A percentile compares a stretch with the other conserved stretches of the same genome.
Conservation (phyloP, 768 basidiomycete genomes). For the Kwoniella dejecticola region DNA sequence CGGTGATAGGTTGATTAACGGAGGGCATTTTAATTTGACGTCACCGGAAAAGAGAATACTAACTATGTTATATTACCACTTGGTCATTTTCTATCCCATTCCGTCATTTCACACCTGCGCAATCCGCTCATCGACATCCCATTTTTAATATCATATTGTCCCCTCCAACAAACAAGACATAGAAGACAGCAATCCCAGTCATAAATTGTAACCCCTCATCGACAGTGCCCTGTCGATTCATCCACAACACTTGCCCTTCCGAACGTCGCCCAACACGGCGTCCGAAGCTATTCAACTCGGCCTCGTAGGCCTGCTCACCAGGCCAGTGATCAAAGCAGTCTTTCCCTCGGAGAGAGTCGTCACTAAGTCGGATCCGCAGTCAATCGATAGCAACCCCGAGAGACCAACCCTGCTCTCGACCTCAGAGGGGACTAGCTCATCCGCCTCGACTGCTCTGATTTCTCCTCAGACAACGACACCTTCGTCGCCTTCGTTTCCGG, state of each 20-base stretch:
- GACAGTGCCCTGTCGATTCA: not conserved
- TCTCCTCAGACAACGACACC: slow-evolving; percentile 35
- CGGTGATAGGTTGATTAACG: too few species aligned
- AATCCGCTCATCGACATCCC: not conserved
- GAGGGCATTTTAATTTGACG: too few species aligned
- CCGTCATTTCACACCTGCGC: not conserved
- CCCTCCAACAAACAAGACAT: too few species aligned
- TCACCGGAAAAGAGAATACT: too few species aligned
- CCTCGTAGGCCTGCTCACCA: slow-evolving; percentile 50
- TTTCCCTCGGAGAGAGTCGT: slow-evolving; percentile 36
- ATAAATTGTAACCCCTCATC: not conserved
- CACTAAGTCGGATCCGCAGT: slow-evolving; percentile 3
- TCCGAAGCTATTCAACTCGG: slow-evolving; percentile 51
- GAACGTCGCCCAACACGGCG: slow-evolving; percentile 41
- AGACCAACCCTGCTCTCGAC: not conserved
- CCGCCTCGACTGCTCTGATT: slow-evolving; percentile 17
- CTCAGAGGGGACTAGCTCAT: not conserved
- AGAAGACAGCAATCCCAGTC: too few species aligned
- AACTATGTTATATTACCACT: too few species aligned
- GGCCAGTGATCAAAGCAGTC: slow-evolving; percentile 52
- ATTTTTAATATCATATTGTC: not conserved
- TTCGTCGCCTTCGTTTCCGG: slow-evolving; percentile 29
- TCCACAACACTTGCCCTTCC: not conserved
- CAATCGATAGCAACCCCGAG: slow-evolving; percentile 7
- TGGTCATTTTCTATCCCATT: not conserved